These are phyloP conservation scores for Saccharomycopsis sp. DNA, from an alignment of 805 yeast species.

Conservation along the genomic window DNA sequence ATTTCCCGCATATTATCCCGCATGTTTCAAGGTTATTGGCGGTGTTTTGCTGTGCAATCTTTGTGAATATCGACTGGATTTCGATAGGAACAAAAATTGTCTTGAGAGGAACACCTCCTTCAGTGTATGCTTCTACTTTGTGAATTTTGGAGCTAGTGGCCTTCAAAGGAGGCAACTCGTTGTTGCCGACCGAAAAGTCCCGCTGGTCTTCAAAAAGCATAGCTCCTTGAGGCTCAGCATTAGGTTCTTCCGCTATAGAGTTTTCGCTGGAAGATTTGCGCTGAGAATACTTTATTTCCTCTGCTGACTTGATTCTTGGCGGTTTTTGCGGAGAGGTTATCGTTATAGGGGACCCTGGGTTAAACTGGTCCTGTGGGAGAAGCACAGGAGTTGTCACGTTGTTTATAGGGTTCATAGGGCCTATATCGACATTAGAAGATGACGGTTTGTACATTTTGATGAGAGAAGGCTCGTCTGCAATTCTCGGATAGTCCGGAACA, in stretches of 20 bases:
- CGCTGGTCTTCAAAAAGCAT: not conserved
- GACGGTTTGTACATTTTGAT: conserved; percentile 9
- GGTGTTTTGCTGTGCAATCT: conserved; percentile 45
- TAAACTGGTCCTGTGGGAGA: not conserved
- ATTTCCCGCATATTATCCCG: conserved; percentile 58
- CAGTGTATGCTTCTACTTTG: conserved; percentile 39
- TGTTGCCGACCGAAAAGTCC: too few relatives aligned
- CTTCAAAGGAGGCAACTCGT: not conserved
- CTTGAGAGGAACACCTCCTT: conserved; percentile 46
- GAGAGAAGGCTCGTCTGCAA: conserved; percentile 15
- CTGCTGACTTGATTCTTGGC: conserved; percentile 17
- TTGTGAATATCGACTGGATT: conserved; percentile 38
- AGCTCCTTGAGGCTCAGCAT: not conserved
- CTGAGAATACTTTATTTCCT: conserved; percentile 5
- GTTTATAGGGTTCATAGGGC: not conserved
- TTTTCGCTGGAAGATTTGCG: not conserved
- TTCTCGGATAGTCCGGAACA: conserved; percentile 15
- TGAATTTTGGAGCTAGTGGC: conserved; percentile 24
- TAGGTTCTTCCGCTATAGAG: conserved; percentile 3
- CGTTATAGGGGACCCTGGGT: conserved; percentile 16
- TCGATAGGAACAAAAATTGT: conserved; percentile 43
- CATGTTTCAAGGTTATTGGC: conserved; percentile 50
- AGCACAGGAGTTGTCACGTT: not conserved
- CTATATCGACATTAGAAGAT: not conserved
- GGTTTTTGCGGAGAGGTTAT: conserved; percentile 19